These are phyloP conservation scores for Escovopsis weberi DNA, from an alignment of 2,329 filamentous ascomycete species.

Conservation along the genomic window DNA sequence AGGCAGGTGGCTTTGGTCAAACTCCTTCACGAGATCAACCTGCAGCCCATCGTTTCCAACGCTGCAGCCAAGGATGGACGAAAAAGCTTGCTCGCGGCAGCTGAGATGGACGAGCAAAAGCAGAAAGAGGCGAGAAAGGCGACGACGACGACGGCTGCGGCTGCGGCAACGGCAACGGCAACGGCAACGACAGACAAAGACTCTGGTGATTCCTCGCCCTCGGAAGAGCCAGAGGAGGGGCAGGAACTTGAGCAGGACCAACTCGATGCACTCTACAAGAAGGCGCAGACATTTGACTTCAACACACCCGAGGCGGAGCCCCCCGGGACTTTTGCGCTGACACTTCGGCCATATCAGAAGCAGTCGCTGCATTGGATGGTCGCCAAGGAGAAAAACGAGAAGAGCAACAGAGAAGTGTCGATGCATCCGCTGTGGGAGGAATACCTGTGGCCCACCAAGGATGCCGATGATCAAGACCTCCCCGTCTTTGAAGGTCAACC, in stretches of 20 bases:
- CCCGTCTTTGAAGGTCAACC: constrained; percentile 49
- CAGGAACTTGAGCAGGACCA: constrained; percentile 91
- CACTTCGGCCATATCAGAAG: constrained; percentile 82
- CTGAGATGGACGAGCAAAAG: constrained; percentile 72
- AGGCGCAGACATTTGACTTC: constrained; percentile 95
- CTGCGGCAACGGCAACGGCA: constrained; percentile 18
- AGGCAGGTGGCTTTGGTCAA: constrained; percentile 80
- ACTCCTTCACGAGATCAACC: constrained; percentile 76
- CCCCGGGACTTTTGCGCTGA: constrained; percentile 65
- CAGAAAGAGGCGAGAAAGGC: constrained; percentile 36
- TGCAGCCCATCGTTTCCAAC: constrained; percentile 63
- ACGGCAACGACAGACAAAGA: constrained; percentile 13
- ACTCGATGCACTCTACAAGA: constrained; percentile 83
- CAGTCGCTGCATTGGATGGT: constrained; percentile 97
- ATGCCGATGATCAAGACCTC: constrained; percentile 69
- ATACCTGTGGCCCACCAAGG: constrained; percentile 76
- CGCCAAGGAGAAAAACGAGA: constrained; percentile 72
- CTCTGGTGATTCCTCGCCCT: constrained; percentile 33
- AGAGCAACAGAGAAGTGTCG: constrained; percentile 54
- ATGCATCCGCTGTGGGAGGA: constrained; percentile 99
- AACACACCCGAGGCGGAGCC: constrained; percentile 78
- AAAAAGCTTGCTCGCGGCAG: constrained; percentile 74
- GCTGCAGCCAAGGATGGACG: constrained; percentile 65
- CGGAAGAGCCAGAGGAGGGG: constrained; percentile 66
- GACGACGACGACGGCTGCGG: constrained; percentile 3